Evolutionary conservation across 345 rosid genomes (phyloP).

Genomic region (Hibiscus mutabilis): DNA sequence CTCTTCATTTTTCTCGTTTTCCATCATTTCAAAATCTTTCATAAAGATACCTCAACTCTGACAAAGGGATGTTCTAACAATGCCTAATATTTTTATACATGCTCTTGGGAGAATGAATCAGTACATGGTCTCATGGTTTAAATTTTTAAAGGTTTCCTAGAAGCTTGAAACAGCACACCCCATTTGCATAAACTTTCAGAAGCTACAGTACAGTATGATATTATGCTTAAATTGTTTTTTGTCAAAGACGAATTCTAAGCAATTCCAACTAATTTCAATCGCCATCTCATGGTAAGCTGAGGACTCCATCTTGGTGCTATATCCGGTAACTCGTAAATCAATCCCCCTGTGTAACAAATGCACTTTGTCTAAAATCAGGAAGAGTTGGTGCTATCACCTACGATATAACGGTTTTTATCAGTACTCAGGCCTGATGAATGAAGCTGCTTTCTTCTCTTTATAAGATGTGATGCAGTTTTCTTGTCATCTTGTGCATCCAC

Average conservation of each 20-base stretch:
- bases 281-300: neutral
- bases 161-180: neutral
- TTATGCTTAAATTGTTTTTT: neutral
- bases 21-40: neutral
- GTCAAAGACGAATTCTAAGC: neutral
- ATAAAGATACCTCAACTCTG: neutral
- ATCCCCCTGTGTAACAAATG: neutral
- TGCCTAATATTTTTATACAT: neutral
- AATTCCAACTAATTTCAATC: neutral
- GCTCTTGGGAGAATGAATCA: neutral
- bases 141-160: neutral
- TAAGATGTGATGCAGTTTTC: constrained; percentile 45
- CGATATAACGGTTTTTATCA: constrained; percentile 38
- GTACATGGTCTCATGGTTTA: neutral
- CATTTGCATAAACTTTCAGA: neutral
- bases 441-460: constrained; percentile 69
- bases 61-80: neutral
- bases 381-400: constrained; percentile 36
- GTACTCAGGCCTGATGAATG: constrained; percentile 47
- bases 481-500: constrained; percentile 57
- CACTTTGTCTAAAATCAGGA: constrained; percentile 15
- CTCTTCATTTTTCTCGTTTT: neutral
- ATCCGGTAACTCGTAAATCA: neutral
- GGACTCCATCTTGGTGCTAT: neutral
- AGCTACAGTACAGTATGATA: neutral